A percentile compares a stretch with the other conserved stretches of the same genome.
These are phyloP conservation scores for Nicotiana otophora DNA, from an alignment of 257 asterid genomes.

Conservation along the genomic window DNA sequence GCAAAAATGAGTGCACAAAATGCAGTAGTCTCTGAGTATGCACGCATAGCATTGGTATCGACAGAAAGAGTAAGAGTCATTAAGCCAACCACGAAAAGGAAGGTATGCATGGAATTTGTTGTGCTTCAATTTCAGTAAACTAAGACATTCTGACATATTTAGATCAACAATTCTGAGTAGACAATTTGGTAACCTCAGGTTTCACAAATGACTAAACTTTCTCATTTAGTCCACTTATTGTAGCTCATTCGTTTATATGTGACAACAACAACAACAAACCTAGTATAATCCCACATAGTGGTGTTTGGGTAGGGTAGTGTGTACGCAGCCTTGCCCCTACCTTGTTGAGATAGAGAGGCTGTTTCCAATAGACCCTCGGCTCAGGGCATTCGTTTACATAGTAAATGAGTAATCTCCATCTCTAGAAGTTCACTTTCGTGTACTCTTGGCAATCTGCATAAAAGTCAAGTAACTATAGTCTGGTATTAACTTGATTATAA, in stretches of 20 bases:
- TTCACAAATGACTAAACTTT: background rate
- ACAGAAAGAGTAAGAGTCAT: conserved; percentile 30
- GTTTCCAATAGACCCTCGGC: no score
- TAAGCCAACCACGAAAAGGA: conserved; percentile 28
- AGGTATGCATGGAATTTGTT: conserved; percentile 32
- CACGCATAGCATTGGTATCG: conserved; percentile 56
- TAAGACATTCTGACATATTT: background rate
- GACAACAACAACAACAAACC: no score
- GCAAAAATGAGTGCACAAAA: conserved; percentile 59
- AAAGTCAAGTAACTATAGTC: background rate
- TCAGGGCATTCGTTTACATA: background rate
- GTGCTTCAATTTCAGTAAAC: background rate
- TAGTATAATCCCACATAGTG: no score
- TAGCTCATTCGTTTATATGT: no score
- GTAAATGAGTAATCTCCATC: background rate
- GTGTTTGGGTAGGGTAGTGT: no score
- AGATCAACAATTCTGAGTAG: background rate
- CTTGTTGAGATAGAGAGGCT: no score
- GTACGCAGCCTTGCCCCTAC: no score
- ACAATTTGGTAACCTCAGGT: background rate
- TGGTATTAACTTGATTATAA: background rate
- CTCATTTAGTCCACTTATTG: background rate
- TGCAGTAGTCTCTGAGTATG: conserved; percentile 56
- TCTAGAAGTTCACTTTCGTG: background rate
- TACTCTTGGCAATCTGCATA: background rate